Percentiles rank a stretch among this genome's conserved stretches.
These are phyloP conservation scores for Helenozyma rhizophorensis DNA, from an alignment of 805 yeast genomes.

Conservation along the genomic window DNA sequence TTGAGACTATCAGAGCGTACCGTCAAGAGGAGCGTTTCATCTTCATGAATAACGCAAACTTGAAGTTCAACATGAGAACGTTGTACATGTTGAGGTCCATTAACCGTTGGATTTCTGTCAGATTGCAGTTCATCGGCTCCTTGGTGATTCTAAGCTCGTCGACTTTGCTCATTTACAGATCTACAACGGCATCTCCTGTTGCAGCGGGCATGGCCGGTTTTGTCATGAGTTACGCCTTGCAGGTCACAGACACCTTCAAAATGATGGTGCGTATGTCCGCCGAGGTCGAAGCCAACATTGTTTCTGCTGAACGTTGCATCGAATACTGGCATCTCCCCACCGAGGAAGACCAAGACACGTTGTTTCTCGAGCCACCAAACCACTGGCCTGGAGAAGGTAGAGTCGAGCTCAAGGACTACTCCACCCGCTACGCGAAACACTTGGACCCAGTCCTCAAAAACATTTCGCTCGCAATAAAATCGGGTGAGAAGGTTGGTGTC, in stretches of 20 bases:
- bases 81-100: slow-evolving; percentile 49
- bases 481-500: slow-evolving; percentile 86
- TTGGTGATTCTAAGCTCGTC: slow-evolving; percentile 50
- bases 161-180: slow-evolving; percentile 37
- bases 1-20: slow-evolving; percentile 74
- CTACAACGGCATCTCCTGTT: slow-evolving; percentile 37
- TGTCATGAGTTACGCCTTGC: slow-evolving; percentile 59
- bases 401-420: slow-evolving; percentile 41
- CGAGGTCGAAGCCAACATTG: slow-evolving; percentile 59
- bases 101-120: slow-evolving; percentile 62
- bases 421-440: slow-evolving; percentile 80
- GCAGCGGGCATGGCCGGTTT: slow-evolving; percentile 61
- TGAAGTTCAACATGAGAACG: slow-evolving; percentile 47
- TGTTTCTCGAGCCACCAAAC: slow-evolving; percentile 2
- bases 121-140: slow-evolving; percentile 61
- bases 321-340: slow-evolving; percentile 50
- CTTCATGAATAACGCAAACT: slow-evolving; percentile 46
- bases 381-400: slow-evolving; percentile 13
- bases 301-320: slow-evolving; percentile 62
- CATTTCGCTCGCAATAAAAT: slow-evolving; percentile 57
- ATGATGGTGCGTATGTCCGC: slow-evolving; percentile 58
- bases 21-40: slow-evolving; percentile 62
- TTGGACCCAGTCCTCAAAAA: slow-evolving; percentile 74
- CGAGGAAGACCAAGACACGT: slow-evolving; percentile 27
- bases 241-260: slow-evolving; percentile 49